Conservation (phyloP, 1,284 basidiomycete genomes). For the Cryptococcus maquisensis region DNA sequence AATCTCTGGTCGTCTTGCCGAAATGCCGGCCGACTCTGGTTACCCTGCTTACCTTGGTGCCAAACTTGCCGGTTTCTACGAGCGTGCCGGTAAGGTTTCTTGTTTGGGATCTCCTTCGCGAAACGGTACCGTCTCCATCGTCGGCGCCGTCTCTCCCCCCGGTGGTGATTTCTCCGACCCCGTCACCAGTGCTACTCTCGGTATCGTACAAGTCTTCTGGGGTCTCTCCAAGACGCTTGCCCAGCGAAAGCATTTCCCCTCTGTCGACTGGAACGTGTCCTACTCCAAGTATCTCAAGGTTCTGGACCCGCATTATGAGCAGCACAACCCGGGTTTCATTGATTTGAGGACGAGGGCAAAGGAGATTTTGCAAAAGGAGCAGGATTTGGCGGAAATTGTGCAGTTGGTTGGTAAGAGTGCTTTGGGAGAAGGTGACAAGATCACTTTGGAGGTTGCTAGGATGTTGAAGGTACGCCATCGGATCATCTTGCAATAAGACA, state of each 20-base stretch:
- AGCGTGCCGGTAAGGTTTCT: conserved; percentile 94
- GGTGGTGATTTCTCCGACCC: conserved; percentile 99
- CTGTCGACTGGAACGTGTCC: conserved; percentile 97
- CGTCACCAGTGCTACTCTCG: conserved; percentile 92
- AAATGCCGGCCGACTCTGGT: conserved; percentile 99
- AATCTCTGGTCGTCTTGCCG: conserved; percentile 97
- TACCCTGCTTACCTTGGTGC: conserved; percentile 97
- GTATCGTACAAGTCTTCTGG: conserved; percentile 96
- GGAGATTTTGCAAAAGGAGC: conserved; percentile 97
- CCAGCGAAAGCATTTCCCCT: conserved; percentile 91
- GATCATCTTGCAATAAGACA: neutral
- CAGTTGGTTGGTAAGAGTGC: conserved; percentile 98
- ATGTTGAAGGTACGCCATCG: conserved; percentile 64
- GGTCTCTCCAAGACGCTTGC: conserved; percentile 60
- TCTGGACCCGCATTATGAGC: conserved; percentile 90
- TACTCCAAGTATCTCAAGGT: conserved; percentile 98
- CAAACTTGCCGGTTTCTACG: conserved; percentile 97
- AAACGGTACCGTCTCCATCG: conserved; percentile 92
- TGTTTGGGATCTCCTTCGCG: conserved; percentile 87
- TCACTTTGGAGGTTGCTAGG: conserved; percentile 92
- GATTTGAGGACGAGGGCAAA: conserved; percentile 87
- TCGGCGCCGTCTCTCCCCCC: conserved; percentile 97
- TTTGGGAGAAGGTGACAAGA: conserved; percentile 96
- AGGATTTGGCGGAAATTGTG: conserved; percentile 97
- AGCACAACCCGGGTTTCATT: conserved; percentile 85